Conservation (phyloP, 1,284 basidiomycete genomes). For the Puccinia polysora region DNA sequence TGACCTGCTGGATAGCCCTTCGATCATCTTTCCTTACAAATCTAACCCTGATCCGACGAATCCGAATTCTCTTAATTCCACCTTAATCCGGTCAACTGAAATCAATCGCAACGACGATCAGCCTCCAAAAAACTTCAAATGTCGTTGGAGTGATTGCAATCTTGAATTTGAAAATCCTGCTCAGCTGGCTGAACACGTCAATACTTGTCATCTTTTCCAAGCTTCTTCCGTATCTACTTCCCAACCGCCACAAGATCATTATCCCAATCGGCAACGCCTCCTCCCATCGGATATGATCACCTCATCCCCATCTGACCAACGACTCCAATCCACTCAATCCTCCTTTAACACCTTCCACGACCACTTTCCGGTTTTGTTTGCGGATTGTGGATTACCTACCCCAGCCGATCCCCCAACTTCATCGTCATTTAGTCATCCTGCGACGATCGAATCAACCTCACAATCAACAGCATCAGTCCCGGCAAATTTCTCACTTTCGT, state of each 20-base stretch:
- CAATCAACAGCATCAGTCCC: conserved; percentile 1
- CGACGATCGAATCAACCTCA: not conserved
- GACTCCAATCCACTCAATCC: not conserved
- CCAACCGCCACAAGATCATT: too few species aligned
- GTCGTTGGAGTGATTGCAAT: conserved; percentile 40
- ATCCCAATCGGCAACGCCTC: not conserved
- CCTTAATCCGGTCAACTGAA: not conserved
- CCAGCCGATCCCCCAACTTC: not conserved
- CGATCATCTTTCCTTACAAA: conserved; percentile 9
- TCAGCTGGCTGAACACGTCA: conserved; percentile 23
- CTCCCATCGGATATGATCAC: not conserved
- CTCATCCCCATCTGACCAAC: conserved; percentile 3
- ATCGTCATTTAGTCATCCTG: conserved; percentile 4
- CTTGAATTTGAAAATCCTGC: conserved; percentile 4
- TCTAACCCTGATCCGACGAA: not conserved
- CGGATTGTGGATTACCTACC: not conserved
- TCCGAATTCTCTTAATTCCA: not conserved
- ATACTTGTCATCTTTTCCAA: conserved; percentile 23
- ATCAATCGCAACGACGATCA: not conserved
- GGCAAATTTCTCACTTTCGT: not conserved
- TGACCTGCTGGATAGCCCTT: conserved; percentile 23
- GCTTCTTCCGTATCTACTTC: not conserved
- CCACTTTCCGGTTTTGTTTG: not conserved
- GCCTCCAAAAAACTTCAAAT: not conserved
- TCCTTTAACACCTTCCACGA: not conserved